phyloP scores from a whole-genome alignment of 2,329 filamentous ascomycete genomes.

The Dryadomyces quercus-mongolicae region DNA sequence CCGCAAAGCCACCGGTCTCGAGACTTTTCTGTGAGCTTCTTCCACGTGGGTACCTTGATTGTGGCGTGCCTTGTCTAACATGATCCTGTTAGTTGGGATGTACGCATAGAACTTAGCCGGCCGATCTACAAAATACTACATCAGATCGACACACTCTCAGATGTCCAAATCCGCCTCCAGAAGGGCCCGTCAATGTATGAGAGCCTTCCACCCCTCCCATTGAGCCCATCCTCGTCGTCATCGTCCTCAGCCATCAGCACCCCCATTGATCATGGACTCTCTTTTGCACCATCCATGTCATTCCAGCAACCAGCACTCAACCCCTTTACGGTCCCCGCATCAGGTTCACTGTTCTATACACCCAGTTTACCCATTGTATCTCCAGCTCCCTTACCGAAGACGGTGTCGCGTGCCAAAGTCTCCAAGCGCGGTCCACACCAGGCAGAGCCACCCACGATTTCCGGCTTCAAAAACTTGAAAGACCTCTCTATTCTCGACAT shows the following conservation, averaged over 20 bases:
- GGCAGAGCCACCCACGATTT: slow-evolving; percentile 37
- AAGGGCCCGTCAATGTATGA: slow-evolving; percentile 42
- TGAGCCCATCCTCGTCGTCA: slow-evolving; percentile 9
- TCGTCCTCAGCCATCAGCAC: not conserved
- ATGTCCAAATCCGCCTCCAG: slow-evolving; percentile 47
- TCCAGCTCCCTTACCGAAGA: not conserved
- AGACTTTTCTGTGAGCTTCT: slow-evolving; percentile 39
- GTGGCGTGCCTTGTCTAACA: not conserved
- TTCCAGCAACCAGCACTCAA: not conserved
- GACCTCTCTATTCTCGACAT: slow-evolving; percentile 46
- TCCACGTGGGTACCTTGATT: not conserved
- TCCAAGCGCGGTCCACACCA: not conserved
- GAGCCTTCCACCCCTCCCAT: slow-evolving; percentile 33
- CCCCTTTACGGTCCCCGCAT: not conserved
- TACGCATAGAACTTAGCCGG: slow-evolving; percentile 48
- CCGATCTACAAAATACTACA: slow-evolving; percentile 46
- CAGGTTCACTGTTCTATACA: not conserved
- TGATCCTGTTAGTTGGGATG: slow-evolving; percentile 41
- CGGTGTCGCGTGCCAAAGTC: not conserved
- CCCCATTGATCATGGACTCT: slow-evolving; percentile 7
- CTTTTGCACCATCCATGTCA: slow-evolving; percentile 10
- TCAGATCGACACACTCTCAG: slow-evolving; percentile 35
- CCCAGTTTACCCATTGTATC: not conserved
- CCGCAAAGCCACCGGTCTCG: slow-evolving; percentile 40
- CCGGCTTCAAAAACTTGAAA: slow-evolving; percentile 43